phyloP scores from a whole-genome alignment of 148 eudicot species.

The Spergularia marina region DNA sequence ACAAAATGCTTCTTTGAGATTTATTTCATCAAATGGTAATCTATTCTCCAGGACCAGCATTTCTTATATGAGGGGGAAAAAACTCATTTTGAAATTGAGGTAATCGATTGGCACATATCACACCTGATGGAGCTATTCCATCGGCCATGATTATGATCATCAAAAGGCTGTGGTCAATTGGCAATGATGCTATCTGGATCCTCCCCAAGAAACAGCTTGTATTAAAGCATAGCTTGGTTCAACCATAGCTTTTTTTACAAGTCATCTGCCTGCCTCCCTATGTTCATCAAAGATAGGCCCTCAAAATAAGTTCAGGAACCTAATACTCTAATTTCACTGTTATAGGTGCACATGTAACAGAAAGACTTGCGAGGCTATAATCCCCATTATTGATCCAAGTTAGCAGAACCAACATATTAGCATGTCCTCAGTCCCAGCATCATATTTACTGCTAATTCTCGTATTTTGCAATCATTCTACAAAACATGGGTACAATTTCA shows the following conservation, averaged over 20 bases:
- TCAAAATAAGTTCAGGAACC: background rate
- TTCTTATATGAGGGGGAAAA: background rate
- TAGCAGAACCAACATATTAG: background rate
- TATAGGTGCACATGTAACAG: background rate
- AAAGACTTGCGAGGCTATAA: background rate
- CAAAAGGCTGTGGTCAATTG: background rate
- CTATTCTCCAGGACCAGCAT: background rate
- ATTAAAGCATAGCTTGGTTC: background rate
- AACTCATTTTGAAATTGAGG: background rate
- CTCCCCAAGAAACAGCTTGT: background rate
- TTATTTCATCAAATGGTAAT: background rate
- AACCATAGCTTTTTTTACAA: background rate
- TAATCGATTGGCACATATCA: background rate
- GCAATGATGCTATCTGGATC: background rate
- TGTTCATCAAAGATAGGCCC: background rate
- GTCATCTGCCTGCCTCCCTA: background rate
- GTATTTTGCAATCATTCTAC: too few relatives aligned
- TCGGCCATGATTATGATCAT: background rate
- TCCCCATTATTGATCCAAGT: too few relatives aligned
- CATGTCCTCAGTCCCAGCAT: background rate
- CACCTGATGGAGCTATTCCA: background rate
- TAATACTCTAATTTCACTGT: background rate
- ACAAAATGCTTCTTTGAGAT: background rate
- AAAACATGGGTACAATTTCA: background rate
- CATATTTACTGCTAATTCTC: too few relatives aligned